Percentiles rank a stretch among this genome's conserved stretches.
Evolutionary conservation across 2,329 filamentous ascomycete genomes (phyloP).

Genomic region (Fusarium nisikadoi): DNA sequence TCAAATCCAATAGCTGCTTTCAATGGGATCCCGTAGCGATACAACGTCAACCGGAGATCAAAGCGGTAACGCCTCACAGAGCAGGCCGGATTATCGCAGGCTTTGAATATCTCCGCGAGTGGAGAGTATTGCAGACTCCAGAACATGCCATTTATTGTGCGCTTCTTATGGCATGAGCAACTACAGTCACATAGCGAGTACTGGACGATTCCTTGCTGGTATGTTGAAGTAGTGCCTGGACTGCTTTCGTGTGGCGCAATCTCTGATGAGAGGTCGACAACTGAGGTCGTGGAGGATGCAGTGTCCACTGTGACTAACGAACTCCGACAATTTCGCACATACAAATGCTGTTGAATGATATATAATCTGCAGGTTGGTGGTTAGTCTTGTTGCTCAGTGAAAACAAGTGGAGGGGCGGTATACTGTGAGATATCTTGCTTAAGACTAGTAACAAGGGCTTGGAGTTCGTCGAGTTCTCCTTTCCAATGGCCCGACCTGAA

Average conservation of each 20-base stretch:
- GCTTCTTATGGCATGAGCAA: slow-evolving; percentile 4
- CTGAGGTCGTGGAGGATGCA: background rate
- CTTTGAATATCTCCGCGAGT: background rate
- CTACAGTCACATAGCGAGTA: background rate
- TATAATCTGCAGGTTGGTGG: background rate
- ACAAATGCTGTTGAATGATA: background rate
- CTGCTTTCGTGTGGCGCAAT: fast-evolving
- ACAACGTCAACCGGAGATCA: background rate
- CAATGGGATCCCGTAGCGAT: background rate
- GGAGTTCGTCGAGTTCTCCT: background rate
- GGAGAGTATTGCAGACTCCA: slow-evolving; percentile 12
- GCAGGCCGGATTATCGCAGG: background rate
- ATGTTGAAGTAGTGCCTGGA: fast-evolving
- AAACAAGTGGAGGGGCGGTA: fast-evolving
- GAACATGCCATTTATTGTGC: background rate
- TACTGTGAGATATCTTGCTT: slow-evolving; percentile 3
- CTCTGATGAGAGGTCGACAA: fast-evolving
- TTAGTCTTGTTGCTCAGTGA: background rate
- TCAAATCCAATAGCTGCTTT: background rate
- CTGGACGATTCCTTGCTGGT: background rate
- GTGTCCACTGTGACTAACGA: fast-evolving
- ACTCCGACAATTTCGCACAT: background rate
- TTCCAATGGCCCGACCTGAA: slow-evolving; percentile 12
- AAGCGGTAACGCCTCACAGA: background rate
- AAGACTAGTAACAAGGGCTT: background rate